Evolutionary conservation across 768 basidiomycete species (phyloP), one percentile per base, ranked within the genome.

Genomic region (Harrya chromipes): DNA sequence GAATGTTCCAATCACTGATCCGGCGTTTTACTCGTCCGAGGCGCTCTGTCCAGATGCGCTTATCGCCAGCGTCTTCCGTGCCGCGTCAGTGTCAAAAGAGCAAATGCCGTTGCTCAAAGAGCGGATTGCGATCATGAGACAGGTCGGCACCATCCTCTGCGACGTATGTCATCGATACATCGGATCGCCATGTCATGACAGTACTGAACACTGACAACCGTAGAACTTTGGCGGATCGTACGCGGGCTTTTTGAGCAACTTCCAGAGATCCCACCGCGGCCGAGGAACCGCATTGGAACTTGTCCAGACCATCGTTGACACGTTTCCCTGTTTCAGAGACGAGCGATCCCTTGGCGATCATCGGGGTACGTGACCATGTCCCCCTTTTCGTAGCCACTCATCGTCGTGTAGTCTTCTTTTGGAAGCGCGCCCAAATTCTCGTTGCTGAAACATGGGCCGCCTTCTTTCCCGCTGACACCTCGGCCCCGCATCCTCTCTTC

Each of bases 381-480:
- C 14, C 13, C 1, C 19, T n/a, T n/a, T 36, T 23, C 5, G 19
- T 26, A 26, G 21, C 34, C n/a, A 26, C 43, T 55, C 44, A 51
- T 20, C 7, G 14, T 20, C 27, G 16, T 13, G 11, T 45, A 91
- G 89, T 94, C 8, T 83, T 69, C 67, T 76, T 94, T 48, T 93
- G 91, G 88, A 95, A 95, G 64, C 83, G 92, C 29, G 84, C 91
- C 1, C 92, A 95, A 56, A 95, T 95, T 49, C 77, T 94, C 34
- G 85, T 94, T 27, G 92, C 92, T 1, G 92, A 95, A 63, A 84
- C 82, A 0, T 94, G 90, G 92, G 92, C 93, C 2, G 91, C 92
- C 3, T 93, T 94, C 73, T 88, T 86, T 65, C 90, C 90, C 1
- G 61, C 70, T 4, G 66, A 73, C 3, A 51, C 54, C 70, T 11